Evolutionary conservation across 352 stramenopile species (phyloP).

Genomic region (Globisporangium echinulatum): DNA sequence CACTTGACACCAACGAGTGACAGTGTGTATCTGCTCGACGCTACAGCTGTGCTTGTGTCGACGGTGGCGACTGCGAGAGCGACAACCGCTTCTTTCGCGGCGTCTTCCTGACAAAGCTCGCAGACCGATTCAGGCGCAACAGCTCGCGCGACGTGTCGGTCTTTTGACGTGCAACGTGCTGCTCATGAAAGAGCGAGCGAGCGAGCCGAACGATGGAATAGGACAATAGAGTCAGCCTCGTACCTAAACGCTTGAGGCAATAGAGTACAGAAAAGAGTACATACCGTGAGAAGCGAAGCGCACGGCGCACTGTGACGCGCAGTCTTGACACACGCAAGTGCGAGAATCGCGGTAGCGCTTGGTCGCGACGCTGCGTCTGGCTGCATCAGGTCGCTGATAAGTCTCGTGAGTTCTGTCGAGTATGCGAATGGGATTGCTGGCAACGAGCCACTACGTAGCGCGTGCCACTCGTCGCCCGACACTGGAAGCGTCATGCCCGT

Average conservation of each 20-base stretch:
- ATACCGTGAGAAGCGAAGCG: not conserved
- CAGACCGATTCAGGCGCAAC: constrained; percentile 5
- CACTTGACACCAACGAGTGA: not conserved
- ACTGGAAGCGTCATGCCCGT: constrained; percentile 33
- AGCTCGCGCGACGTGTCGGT: not conserved
- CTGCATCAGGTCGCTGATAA: constrained; percentile 30
- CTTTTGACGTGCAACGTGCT: constrained; percentile 9
- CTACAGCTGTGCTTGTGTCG: no score
- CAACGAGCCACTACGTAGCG: constrained; percentile 44
- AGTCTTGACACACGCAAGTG: not conserved
- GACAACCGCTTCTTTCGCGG: constrained; percentile 14
- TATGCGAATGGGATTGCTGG: constrained; percentile 38
- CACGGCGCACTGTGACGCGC: not conserved
- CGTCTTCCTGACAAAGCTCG: constrained; percentile 11
- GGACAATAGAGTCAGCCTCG: not conserved
- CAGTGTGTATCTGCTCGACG: no score
- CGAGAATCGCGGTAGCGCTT: not conserved
- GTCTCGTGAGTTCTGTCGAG: constrained; percentile 26
- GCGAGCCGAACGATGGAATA: not conserved
- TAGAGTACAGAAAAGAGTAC: not conserved
- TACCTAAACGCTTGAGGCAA: not conserved
- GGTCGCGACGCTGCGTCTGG: constrained; percentile 2
- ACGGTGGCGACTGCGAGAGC: constrained; percentile 1
- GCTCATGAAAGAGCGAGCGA: not conserved
- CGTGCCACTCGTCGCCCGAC: constrained; percentile 60